These are phyloP conservation scores for Calonectria henricotiae DNA, from an alignment of 2,329 filamentous ascomycete species.

Conservation along the genomic window DNA sequence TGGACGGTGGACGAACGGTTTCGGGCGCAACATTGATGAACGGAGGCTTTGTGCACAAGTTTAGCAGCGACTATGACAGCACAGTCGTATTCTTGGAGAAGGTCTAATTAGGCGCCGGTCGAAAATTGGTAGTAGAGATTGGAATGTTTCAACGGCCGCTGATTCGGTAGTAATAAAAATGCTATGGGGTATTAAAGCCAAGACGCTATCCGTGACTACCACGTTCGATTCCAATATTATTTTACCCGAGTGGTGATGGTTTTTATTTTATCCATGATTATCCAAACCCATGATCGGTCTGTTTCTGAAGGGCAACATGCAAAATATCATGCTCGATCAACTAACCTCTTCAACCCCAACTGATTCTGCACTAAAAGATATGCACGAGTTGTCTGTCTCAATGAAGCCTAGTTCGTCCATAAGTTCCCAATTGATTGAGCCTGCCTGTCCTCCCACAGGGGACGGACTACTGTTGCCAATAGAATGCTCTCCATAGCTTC, in stretches of 20 bases:
- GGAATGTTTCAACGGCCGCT: neutral
- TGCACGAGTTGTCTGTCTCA: neutral
- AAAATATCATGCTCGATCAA: neutral
- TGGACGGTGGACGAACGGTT: slow-evolving; percentile 68
- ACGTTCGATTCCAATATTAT: neutral
- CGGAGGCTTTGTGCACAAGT: slow-evolving; percentile 70
- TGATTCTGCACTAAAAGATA: slow-evolving; percentile 1
- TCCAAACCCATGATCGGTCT: neutral
- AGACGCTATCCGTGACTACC: neutral
- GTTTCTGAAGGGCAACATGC: neutral
- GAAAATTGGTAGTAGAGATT: neutral
- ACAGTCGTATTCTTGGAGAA: slow-evolving; percentile 71
- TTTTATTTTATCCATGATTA: neutral
- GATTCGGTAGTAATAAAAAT: slow-evolving; percentile 9
- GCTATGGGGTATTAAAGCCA: neutral
- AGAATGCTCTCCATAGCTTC: neutral
- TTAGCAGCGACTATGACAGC: slow-evolving; percentile 72
- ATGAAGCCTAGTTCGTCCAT: slow-evolving; percentile 12
- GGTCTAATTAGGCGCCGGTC: neutral
- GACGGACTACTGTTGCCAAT: slow-evolving; percentile 40
- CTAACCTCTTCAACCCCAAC: neutral
- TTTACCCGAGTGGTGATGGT: neutral
- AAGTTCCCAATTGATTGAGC: slow-evolving; percentile 2
- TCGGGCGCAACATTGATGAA: slow-evolving; percentile 77
- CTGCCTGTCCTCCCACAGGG: neutral